These are phyloP conservation scores for Colletotrichum orbiculare DNA, from an alignment of 2,329 filamentous ascomycete genomes.

Conservation along the genomic window DNA sequence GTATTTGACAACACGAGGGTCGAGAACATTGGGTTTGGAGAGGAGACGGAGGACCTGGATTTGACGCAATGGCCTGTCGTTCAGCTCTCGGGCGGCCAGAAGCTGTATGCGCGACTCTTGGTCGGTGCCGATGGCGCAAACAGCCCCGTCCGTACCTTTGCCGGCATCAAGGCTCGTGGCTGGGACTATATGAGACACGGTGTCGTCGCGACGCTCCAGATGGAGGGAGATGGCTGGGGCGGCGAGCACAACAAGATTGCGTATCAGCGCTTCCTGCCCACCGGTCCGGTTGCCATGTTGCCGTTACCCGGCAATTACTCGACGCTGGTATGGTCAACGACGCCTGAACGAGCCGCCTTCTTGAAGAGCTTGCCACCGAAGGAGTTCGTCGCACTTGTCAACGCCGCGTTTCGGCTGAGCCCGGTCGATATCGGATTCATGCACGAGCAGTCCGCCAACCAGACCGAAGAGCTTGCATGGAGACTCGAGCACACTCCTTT, in stretches of 20 bases:
- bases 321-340: slow-evolving; percentile 95
- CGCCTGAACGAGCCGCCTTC: slow-evolving; percentile 79
- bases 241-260: slow-evolving; percentile 75
- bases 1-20: slow-evolving; percentile 83
- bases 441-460: slow-evolving; percentile 69
- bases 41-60: slow-evolving; percentile 75
- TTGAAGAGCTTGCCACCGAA: slow-evolving; percentile 78
- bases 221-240: slow-evolving; percentile 70
- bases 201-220: slow-evolving; percentile 86
- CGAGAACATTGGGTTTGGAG: slow-evolving; percentile 80
- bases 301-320: slow-evolving; percentile 86
- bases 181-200: slow-evolving; percentile 96
- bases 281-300: slow-evolving; percentile 90
- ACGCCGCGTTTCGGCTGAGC: slow-evolving; percentile 88
- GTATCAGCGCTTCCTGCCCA: slow-evolving; percentile 95
- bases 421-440: slow-evolving; percentile 86
- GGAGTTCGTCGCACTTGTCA: slow-evolving; percentile 89
- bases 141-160: slow-evolving; percentile 90
- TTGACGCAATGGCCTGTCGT: slow-evolving; percentile 90
- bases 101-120: slow-evolving; percentile 83
- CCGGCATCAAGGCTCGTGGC: slow-evolving; percentile 84
- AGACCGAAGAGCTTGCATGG: slow-evolving; percentile 86
- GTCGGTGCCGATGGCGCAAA: slow-evolving; percentile 96
- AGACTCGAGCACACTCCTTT: slow-evolving; percentile 76
- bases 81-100: slow-evolving; percentile 73